Conservation (phyloP, 1,139 yeast genomes). For the Nadsonia starkeyi-henricii region DNA sequence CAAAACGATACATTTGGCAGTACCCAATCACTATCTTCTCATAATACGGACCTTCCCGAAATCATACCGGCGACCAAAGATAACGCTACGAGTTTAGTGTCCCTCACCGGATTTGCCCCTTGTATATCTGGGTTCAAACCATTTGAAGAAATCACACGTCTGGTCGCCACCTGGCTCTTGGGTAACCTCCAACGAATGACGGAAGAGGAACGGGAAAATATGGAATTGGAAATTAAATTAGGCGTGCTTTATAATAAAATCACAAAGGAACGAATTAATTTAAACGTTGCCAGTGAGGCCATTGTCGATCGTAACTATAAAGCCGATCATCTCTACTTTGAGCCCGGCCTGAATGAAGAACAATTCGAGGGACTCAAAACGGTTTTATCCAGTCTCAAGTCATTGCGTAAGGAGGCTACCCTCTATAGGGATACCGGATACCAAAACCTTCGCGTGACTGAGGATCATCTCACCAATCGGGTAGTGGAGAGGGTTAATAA, state of each 20-base stretch:
- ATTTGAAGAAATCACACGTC: not conserved
- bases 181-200: not conserved
- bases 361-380: not conserved
- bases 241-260: not conserved
- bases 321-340: not conserved
- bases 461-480: not conserved
- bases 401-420: not conserved
- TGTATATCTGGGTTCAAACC: not conserved
- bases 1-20: no score
- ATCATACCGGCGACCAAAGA: no score
- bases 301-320: not conserved
- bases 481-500: not conserved
- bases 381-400: not conserved
- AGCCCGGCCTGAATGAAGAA: not conserved
- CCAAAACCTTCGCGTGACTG: not conserved
- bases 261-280: not conserved
- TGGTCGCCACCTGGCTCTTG: not conserved
- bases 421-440: not conserved
- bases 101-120: not conserved
- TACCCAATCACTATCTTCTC: no score
- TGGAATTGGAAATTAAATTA: constrained; percentile 1
- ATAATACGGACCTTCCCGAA: no score
- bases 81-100: no score
- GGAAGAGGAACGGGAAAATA: constrained; percentile 4
- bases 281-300: not conserved